Base-by-base conservation (phyloP, 2,329 filamentous ascomycete species). In the Polychaeton citri region DNA sequence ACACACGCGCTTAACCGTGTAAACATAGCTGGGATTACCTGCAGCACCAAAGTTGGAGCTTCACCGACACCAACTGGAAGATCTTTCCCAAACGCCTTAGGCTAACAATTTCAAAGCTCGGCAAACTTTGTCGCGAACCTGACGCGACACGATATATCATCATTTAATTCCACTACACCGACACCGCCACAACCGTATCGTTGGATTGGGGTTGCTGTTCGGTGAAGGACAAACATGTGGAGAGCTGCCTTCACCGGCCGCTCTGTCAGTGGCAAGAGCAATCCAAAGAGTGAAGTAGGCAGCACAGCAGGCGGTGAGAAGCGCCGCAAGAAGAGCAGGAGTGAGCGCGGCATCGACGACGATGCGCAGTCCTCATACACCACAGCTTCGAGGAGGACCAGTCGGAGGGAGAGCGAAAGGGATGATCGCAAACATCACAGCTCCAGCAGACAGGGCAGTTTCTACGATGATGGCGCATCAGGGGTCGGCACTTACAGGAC, bases 341-440 rank as follows among this genome's bases (percentile, higher is more conserved):
- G 51, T 17, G 43, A 54, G 19, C 16, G 39, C 10, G 43, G 48
- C 16, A 42, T 44, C 16, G 44, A 44, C 13, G 44, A 44, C 20
- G 37, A 42, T 20, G 39, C 56, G 12, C 51, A 53, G 15, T 52
- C 54, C 19, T 59, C 58, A 15, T 49, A 45, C 21, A 64, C 59
- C 48, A 57, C 46, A 24, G 64, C 62, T 30, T 60, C 60, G 21
- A 45, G 43, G 34, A 52, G 36, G 44, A 32, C 41, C 48, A 21
- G 47, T 34, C 28, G 38, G 53, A 53, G 43, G 30, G 19, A 33
- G 24, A 38, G 16, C 33, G 35, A 20, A 42, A 37, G 38, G 32
- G 30, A 36, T n/a, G 30, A 28, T 16, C 32, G 30, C 28, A 35
- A 34, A 15, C 35, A 30, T 20, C 33, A 34, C 31, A 34, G 47